Conservation (phyloP, 1,284 basidiomycete genomes). For the Tranzscheliella williamsii region DNA sequence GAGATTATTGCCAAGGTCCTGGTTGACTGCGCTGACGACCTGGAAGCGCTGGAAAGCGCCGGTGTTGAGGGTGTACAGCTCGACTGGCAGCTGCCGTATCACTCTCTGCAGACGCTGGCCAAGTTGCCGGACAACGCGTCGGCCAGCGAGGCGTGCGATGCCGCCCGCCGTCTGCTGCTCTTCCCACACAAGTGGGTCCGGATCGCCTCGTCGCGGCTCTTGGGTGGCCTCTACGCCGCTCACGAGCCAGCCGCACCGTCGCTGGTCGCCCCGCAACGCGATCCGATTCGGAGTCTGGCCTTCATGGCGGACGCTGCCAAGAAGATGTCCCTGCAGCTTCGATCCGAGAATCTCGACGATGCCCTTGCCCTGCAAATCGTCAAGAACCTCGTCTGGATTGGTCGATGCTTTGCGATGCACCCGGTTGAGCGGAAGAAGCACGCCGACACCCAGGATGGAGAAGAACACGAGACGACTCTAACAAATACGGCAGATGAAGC, state of each 20-base stretch:
- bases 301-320: conserved; percentile 74
- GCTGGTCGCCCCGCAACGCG: conserved; percentile 54
- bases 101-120: conserved; percentile 64
- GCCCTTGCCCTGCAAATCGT: conserved; percentile 80
- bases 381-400: conserved; percentile 90
- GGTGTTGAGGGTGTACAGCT: conserved; percentile 65
- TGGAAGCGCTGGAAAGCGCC: conserved; percentile 34
- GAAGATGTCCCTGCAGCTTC: conserved; percentile 78
- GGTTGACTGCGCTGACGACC: conserved; percentile 33
- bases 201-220: conserved; percentile 74
- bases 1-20: conserved; percentile 21
- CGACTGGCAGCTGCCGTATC: conserved; percentile 84
- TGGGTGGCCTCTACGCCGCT: conserved; percentile 71
- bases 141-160: conserved; percentile 60
- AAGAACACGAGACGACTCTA: conserved; percentile 1
- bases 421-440: conserved; percentile 8
- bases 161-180: conserved; percentile 72
- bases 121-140: conserved; percentile 4
- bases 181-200: conserved; percentile 96
- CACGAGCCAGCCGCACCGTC: conserved; percentile 6
- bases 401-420: conserved; percentile 65
- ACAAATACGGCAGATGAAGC: conserved; percentile 1
- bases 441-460: not conserved
- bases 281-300: conserved; percentile 64
- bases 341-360: conserved; percentile 78